Percentiles rank a stretch among this genome's conserved stretches.
Conservation (phyloP, 768 basidiomycete species). For the Lanmaoa rubissima region DNA sequence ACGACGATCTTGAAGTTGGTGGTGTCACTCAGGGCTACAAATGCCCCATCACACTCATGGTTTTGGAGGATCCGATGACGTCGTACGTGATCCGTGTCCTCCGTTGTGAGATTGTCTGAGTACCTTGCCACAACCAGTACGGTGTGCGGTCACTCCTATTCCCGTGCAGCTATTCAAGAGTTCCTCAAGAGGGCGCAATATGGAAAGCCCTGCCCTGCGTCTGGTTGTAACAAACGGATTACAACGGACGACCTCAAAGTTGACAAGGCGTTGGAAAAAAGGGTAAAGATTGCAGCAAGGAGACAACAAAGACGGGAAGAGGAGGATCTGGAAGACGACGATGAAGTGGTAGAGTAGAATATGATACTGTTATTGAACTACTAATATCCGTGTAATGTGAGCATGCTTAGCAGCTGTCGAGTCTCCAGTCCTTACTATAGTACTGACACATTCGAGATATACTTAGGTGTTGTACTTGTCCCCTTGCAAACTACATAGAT, state of each 20-base stretch:
- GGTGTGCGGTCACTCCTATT: conserved; percentile 82
- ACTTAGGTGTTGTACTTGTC: neutral
- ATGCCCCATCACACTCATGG: conserved; percentile 74
- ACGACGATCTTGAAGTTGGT: conserved; percentile 87
- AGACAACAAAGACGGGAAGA: conserved; percentile 44
- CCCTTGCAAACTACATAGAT: neutral
- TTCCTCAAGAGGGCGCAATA: conserved; percentile 46
- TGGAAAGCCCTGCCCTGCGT: conserved; percentile 59
- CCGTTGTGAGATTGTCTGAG: conserved; percentile 1
- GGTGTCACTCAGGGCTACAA: conserved; percentile 81
- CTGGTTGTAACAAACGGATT: conserved; percentile 68
- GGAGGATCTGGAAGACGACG: conserved; percentile 33
- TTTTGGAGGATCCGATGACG: conserved; percentile 71
- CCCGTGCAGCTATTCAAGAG: conserved; percentile 62
- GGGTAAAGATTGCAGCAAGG: conserved; percentile 57
- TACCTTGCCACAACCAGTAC: conserved; percentile 37
- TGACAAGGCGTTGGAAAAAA: conserved; percentile 61
- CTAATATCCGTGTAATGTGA: conserved; percentile 13
- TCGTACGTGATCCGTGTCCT: conserved; percentile 55
- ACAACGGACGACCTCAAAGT: conserved; percentile 47
- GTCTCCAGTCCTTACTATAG: neutral
- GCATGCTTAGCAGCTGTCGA: neutral
- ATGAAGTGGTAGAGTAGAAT: conserved; percentile 55
- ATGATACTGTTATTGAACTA: neutral
- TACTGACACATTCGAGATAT: neutral